Conservation (phyloP, 164 flowering plant species). For the Magnolia officinalis region DNA sequence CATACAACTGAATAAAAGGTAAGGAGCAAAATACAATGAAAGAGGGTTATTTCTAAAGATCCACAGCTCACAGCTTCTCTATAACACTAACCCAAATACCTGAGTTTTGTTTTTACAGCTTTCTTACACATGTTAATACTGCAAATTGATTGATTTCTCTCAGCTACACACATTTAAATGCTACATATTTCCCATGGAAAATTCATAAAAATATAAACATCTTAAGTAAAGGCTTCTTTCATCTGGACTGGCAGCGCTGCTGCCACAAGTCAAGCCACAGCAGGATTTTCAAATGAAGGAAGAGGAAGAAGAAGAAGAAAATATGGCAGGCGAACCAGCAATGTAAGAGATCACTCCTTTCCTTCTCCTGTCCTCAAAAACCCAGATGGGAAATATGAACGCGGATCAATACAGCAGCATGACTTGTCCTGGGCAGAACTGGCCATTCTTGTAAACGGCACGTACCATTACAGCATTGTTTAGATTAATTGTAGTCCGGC, state of each 20-base stretch:
- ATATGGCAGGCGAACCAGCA: not conserved
- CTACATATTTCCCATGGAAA: constrained; percentile 6
- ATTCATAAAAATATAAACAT: not conserved
- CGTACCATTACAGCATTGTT: not conserved
- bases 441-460: not conserved
- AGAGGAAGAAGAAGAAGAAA: not conserved
- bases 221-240: not conserved
- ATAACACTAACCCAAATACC: not conserved
- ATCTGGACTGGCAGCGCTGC: not conserved
- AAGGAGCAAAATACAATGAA: not conserved
- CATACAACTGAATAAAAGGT: not conserved
- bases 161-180: not conserved
- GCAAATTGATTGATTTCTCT: not conserved
- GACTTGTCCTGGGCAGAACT: not conserved
- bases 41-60: not conserved
- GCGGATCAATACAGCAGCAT: not conserved
- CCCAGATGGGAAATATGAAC: constrained; percentile 1
- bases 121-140: not conserved
- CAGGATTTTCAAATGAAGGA: not conserved
- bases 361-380: constrained; percentile 1
- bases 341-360: not conserved
- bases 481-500: not conserved
- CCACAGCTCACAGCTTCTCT: not conserved
- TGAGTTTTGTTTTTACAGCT: not conserved
- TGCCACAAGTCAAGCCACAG: constrained; percentile 1